Conservation (phyloP, 2,329 filamentous ascomycete species). For the Beauveria brongniartii region DNA sequence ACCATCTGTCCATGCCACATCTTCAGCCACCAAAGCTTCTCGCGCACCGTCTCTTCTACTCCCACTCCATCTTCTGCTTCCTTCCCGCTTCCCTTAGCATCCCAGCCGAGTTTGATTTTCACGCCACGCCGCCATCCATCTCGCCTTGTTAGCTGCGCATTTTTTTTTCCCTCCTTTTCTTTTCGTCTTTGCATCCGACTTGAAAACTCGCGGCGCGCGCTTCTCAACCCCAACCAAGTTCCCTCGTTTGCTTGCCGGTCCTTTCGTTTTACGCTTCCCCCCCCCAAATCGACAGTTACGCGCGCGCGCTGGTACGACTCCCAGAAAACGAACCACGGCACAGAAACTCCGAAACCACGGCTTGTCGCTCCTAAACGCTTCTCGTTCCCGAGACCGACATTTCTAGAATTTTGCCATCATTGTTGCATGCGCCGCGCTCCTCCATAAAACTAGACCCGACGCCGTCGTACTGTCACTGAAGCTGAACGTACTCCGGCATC, state of each 20-base stretch:
- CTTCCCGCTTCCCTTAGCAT: neutral
- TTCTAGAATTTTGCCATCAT: neutral
- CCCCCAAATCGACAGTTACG: neutral
- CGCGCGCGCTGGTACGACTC: neutral
- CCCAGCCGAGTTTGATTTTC: neutral
- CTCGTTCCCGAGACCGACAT: neutral
- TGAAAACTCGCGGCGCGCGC: neutral
- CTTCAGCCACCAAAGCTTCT: slow-evolving; percentile 1
- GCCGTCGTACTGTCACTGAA: neutral
- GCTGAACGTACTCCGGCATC: neutral
- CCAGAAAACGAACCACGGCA: neutral
- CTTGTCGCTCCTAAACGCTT: neutral
- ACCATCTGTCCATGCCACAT: slow-evolving; percentile 6
- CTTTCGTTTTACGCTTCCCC: slow-evolving; percentile 1
- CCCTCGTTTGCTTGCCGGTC: neutral
- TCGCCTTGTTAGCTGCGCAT: neutral
- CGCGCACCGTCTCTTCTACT: neutral
- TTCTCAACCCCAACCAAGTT: neutral
- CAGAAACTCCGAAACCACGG: neutral
- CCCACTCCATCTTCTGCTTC: neutral
- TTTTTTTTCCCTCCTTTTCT: neutral
- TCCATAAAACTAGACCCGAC: neutral
- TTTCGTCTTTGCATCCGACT: neutral
- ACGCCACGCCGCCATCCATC: neutral
- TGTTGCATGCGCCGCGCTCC: neutral